Evolutionary conservation across 2,329 filamentous ascomycete genomes (phyloP), one percentile per base, ranked within the genome.

Genomic region (Knufia fluminis): DNA sequence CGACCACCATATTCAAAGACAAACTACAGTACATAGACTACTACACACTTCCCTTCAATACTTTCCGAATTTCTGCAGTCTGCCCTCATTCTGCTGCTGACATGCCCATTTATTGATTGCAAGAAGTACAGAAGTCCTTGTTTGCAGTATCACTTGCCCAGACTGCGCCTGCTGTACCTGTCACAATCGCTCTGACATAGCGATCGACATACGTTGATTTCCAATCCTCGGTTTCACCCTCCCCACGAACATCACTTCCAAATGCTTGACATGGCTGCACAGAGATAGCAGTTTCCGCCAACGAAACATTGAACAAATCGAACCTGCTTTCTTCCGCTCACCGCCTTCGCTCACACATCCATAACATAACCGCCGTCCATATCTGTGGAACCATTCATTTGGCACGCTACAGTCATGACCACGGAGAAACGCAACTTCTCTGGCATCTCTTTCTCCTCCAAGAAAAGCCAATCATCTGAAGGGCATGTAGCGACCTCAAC

Each of bases 401-500:
- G 57, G 57, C 52, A 51, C 47, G 33, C 55, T 55, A 52, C 52
- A 58, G 45, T 68, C 53, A 67, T 69, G 63, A 59, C 67, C 50
- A 67, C 66, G 52, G 69, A 72, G 61, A 70, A 70, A 59, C 69
- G 69, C 56, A 72, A 70, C 56, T 71, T 72, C 55, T 65, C 69
- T 50, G 61, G 67, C 57, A 62, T 72, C 32, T 71, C 68, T 28
- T 64, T 71, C 41, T 61, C 67, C 10, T 66, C 68, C 43, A 71
- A 68, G 59, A 72, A 72, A 57, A 55, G 64, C 47, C 75, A 75
- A 62, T 71, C 71, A 59, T 66, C 66, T 53, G 70, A 71, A 55
- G 73, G 65, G 57, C 77, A 80, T 60, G 70, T 80, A 51, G 78
- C 77, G 33, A 58, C 57, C 4, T 49, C 58, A 3, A 77, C 80